A percentile compares a stretch with the other conserved stretches of the same genome.
phyloP scores from a whole-genome alignment of 192 early-diverging fungal species.

The Backusella psychrophila region DNA sequence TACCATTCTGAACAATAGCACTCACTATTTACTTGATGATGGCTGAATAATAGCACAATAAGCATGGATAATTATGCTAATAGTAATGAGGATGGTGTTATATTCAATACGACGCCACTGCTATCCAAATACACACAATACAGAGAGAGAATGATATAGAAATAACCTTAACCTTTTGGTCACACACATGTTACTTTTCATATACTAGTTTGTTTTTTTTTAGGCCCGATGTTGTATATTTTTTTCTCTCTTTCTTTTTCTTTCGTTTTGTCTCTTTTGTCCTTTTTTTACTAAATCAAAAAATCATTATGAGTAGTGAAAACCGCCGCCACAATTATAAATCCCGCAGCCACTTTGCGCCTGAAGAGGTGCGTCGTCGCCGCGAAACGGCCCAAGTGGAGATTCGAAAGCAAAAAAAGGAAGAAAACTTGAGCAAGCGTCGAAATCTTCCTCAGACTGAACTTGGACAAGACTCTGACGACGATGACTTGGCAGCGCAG shows the following conservation, averaged over 20 bases:
- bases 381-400: constrained; percentile 92
- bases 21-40: too few species aligned
- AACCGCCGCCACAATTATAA: constrained; percentile 80
- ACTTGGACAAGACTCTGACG: constrained; percentile 71
- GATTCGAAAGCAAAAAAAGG: constrained; percentile 94
- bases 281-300: background rate
- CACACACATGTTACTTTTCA: background rate
- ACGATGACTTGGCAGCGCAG: constrained; percentile 54
- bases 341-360: constrained; percentile 79
- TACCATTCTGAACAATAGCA: too few species aligned
- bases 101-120: too few species aligned
- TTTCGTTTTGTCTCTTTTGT: background rate
- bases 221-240: background rate
- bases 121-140: too few species aligned
- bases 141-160: too few species aligned
- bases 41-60: too few species aligned
- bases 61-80: too few species aligned
- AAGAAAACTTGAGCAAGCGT: constrained; percentile 91
- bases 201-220: background rate
- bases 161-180: background rate
- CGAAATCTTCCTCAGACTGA: constrained; percentile 70
- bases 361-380: constrained; percentile 89
- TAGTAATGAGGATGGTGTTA: too few species aligned
- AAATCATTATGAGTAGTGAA: constrained; percentile 48
- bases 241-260: background rate